These are phyloP conservation scores for Boletellus ananas DNA, from an alignment of 768 basidiomycete genomes.

Conservation along the genomic window DNA sequence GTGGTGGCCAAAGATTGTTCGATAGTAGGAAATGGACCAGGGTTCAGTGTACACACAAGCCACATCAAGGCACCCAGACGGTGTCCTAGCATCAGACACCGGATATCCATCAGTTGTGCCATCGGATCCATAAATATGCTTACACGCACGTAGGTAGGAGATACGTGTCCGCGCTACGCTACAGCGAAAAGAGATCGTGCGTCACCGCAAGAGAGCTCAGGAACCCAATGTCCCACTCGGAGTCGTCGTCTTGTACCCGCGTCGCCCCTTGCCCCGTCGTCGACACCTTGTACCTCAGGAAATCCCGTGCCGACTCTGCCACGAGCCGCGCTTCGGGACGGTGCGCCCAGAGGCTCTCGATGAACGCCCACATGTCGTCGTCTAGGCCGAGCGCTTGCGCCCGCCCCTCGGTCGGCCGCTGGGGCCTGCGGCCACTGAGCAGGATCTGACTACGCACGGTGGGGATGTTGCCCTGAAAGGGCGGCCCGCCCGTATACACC, in stretches of 20 bases:
- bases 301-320: constrained; percentile 21
- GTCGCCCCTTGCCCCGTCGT: not conserved
- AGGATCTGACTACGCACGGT: constrained; percentile 16
- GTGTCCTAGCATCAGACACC: no score
- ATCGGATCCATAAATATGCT: no score
- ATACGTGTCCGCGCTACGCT: not conserved
- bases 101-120: no score
- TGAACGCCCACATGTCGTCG: constrained; percentile 30
- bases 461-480: constrained; percentile 19
- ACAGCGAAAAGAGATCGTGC: constrained; percentile 15
- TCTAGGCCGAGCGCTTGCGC: constrained; percentile 22
- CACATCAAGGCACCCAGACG: no score
- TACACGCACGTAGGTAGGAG: no score
- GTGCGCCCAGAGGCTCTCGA: constrained; percentile 26
- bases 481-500: constrained; percentile 28
- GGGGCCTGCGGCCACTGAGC: constrained; percentile 12
- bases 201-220: constrained; percentile 10
- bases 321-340: constrained; percentile 26
- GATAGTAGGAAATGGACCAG: no score
- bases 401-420: constrained; percentile 14
- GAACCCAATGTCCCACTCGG: constrained; percentile 25
- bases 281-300: constrained; percentile 17
- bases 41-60: no score
- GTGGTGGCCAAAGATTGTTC: no score
- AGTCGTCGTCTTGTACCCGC: constrained; percentile 16